Conservation (phyloP, 257 asterid species). For the Nicotiana undulata region DNA sequence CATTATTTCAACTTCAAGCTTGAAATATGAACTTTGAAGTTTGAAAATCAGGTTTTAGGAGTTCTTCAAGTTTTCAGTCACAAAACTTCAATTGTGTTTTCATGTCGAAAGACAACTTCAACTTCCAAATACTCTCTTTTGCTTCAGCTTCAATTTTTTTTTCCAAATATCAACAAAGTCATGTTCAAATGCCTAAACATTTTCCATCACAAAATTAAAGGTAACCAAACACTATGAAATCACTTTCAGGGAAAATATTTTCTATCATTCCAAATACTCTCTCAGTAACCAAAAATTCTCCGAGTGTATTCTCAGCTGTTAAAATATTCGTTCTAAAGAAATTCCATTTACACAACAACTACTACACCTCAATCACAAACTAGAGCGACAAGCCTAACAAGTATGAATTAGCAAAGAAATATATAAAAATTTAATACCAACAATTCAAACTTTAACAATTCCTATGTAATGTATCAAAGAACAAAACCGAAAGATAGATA, state of each 20-base stretch:
- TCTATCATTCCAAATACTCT: not conserved
- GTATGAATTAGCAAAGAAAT: not conserved
- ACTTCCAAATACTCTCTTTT: too few relatives aligned
- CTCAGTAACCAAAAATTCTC: not conserved
- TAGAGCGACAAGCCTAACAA: not conserved
- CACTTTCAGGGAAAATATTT: not conserved
- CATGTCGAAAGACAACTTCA: too few relatives aligned
- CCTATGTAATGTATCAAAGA: not conserved
- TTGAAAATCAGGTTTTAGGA: too few relatives aligned
- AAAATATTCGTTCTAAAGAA: not conserved
- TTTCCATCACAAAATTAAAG: not conserved
- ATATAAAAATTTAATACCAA: not conserved
- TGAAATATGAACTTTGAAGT: too few relatives aligned
- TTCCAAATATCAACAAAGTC: too few relatives aligned
- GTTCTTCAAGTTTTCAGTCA: too few relatives aligned
- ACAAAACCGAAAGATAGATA: constrained; percentile 20
- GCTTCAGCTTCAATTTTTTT: too few relatives aligned
- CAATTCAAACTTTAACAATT: not conserved
- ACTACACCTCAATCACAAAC: not conserved
- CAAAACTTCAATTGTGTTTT: too few relatives aligned
- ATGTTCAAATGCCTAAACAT: not conserved
- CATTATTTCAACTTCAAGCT: too few relatives aligned
- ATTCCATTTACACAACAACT: not conserved
- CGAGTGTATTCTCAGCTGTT: not conserved
- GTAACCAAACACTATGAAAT: not conserved